Percentiles rank a stretch among this genome's conserved stretches.
Conservation (phyloP, 768 basidiomycete species). For the Boletus patriciae region DNA sequence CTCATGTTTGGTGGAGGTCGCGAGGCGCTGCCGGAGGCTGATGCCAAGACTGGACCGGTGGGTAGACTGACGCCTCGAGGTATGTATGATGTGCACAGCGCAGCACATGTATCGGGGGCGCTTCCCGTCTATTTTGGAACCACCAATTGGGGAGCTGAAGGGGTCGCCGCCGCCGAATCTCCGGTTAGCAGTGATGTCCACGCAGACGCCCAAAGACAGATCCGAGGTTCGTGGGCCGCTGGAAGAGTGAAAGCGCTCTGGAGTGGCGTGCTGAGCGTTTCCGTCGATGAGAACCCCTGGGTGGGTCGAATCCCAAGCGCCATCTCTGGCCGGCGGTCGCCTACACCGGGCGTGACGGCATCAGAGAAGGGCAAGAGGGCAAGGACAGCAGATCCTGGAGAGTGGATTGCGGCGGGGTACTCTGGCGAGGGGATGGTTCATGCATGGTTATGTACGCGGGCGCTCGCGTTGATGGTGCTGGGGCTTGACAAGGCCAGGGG, state of each 20-base stretch:
- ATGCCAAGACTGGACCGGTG: constrained; percentile 1
- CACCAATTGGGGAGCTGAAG: constrained; percentile 44
- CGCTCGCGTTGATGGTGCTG: constrained; percentile 60
- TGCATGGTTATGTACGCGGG: constrained; percentile 62
- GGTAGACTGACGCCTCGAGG: constrained; percentile 31
- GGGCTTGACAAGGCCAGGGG: constrained; percentile 31
- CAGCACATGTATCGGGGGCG: constrained; percentile 47
- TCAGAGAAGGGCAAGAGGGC: constrained; percentile 3
- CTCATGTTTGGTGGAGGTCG: constrained; percentile 72
- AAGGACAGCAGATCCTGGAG: constrained; percentile 44
- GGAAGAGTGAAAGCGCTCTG: constrained; percentile 57
- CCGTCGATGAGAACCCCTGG: constrained; percentile 66
- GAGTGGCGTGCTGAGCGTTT: constrained; percentile 64
- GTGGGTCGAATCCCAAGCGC: constrained; percentile 59
- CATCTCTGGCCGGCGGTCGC: constrained; percentile 44
- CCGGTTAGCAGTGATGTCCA: constrained; percentile 2
- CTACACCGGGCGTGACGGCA: background rate
- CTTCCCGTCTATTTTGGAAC: constrained; percentile 55
- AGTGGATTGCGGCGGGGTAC: constrained; percentile 74
- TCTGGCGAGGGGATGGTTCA: constrained; percentile 75
- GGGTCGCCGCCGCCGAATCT: constrained; percentile 14
- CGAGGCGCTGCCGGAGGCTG: constrained; percentile 22
- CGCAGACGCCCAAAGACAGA: background rate
- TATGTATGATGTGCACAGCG: constrained; percentile 36
- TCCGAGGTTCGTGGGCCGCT: constrained; percentile 33